Evolutionary conservation across 306 rosid species (phyloP), one percentile per base, ranked within the genome.

Genomic region (Gillenia trifoliata): DNA sequence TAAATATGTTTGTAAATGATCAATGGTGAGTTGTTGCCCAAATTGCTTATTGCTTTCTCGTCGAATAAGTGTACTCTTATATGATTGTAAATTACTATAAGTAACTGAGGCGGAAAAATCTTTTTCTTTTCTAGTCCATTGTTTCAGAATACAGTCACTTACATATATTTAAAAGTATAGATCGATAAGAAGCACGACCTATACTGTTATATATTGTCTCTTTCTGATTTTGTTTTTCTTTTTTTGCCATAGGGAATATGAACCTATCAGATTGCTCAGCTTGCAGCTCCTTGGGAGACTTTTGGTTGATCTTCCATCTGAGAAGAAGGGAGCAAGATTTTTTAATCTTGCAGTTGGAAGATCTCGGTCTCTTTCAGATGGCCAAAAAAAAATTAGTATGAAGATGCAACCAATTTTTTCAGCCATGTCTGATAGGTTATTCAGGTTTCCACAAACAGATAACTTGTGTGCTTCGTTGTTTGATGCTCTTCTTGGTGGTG

Each of bases 401-500:
- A 78, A 91, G 80, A 79, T 83, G 90, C 97, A 87, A 77, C 93
- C 93, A 28, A 84, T 94, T 81, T 88, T 88, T 83, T 74, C 88
- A 59, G 95, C 90, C 66, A 91, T 94, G 76, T 84, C 97, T 61
- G 89, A 94, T 75, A 91, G 96, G 69, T 83, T 94, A 80, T 94
- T 94, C 83, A 82, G 94, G 85, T 94, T 94, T 88, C 93, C 91
- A 56, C 95, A 78, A 84, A 87, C 98, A 28, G 98, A 94, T 70
- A 85, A 88, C 85, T 76, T 94, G 28, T 87, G 96, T 84, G 98
- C 97, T 71, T 85, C 97, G 70, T 86, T 94, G 79, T 94, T 94
- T 80, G 98, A 94, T 80, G 96, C 89, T 82, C 97, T 94, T 85
- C 98, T 94, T 60, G 98, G 98, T 57, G 98, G 98, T 82, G 98